phyloP scores from a whole-genome alignment of 1,284 basidiomycete genomes.

The Ustilago cynodontis region DNA sequence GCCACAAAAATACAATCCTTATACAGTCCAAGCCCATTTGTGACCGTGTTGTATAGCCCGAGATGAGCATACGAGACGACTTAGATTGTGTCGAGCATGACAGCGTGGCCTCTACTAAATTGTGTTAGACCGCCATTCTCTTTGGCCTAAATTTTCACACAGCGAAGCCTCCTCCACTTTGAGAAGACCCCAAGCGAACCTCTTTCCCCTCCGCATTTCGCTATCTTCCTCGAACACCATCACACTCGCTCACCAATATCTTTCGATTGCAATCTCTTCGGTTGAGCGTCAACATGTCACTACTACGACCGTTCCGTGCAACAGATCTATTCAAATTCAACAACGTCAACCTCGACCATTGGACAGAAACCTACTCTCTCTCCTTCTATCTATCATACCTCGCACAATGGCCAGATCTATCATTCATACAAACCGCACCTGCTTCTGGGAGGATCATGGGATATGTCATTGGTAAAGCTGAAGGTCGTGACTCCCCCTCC shows the following conservation, averaged over 20 bases:
- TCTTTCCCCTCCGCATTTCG: background rate
- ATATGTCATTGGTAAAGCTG: constrained; percentile 64
- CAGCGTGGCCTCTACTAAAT: no score
- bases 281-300: no score
- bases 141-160: background rate
- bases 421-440: constrained; percentile 82
- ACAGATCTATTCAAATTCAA: constrained; percentile 92
- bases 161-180: background rate
- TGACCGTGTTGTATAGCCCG: no score
- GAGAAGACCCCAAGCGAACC: background rate
- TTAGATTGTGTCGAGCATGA: no score
- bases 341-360: constrained; percentile 90
- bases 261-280: no score
- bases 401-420: constrained; percentile 88
- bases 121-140: background rate
- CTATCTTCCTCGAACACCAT: background rate
- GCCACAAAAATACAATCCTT: background rate
- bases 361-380: constrained; percentile 92
- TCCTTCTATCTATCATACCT: constrained; percentile 88
- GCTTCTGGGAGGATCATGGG: constrained; percentile 49
- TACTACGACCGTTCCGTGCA: constrained; percentile 84
- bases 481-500: constrained; percentile 51
- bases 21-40: background rate
- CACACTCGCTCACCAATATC: no score
- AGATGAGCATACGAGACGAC: no score